Evolutionary conservation across 176 grass and related monocot genomes (phyloP).

Genomic region (Aechmea fasciata): DNA sequence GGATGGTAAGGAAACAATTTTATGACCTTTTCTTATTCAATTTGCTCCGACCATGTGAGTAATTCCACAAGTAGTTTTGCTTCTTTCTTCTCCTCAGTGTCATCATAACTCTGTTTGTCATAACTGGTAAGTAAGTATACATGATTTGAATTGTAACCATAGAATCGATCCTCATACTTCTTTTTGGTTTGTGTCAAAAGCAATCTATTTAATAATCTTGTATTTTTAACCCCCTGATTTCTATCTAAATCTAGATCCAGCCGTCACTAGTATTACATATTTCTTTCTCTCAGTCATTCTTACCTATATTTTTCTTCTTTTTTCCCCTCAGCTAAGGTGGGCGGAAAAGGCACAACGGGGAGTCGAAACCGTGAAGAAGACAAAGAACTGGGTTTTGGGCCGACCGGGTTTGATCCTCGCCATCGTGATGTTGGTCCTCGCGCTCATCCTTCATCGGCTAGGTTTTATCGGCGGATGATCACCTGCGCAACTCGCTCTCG

Average conservation of each 20-base stretch:
- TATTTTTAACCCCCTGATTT: no score
- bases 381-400: constrained; percentile 88
- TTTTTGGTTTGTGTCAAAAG: no score
- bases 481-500: not conserved
- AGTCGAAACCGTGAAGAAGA: constrained; percentile 60
- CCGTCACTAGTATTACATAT: not conserved
- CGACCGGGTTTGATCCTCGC: constrained; percentile 72
- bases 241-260: no score
- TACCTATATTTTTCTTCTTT: not conserved
- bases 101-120: no score
- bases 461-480: constrained; percentile 74
- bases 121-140: no score
- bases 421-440: constrained; percentile 69
- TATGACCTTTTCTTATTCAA: not conserved
- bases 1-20: constrained; percentile 49
- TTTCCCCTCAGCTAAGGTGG: constrained; percentile 57
- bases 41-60: not conserved
- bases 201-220: no score
- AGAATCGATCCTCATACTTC: no score
- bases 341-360: constrained; percentile 66
- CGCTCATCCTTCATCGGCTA: constrained; percentile 68
- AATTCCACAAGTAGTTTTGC: not conserved
- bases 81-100: no score
- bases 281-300: not conserved
- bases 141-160: no score